Base-by-base conservation (phyloP, 108 stramenopile species). In the Cyclotella kingstonii region DNA sequence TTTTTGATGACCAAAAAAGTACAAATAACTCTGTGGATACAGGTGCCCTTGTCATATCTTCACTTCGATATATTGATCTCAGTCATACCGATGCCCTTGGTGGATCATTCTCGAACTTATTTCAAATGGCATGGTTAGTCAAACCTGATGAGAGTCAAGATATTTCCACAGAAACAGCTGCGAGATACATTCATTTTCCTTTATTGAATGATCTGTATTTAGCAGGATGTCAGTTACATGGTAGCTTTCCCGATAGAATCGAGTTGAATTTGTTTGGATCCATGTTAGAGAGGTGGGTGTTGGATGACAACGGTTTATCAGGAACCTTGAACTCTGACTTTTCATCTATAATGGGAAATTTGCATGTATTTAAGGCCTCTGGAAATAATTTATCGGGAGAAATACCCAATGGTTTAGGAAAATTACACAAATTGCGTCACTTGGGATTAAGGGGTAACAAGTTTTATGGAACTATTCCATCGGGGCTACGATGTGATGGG, bases 141-240 rank as follows among this genome's bases (percentile, higher is more conserved):
- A 25, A 57, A 9, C 56, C 56, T 6, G 41, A 57, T 45, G 11
- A 44, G 5, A 44, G 5, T 44, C 31, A 28, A 47, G 33, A 44
- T 10, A 14, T 45, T 33, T 60, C 45, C 9, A 6, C 59, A 0
- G 21, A 21, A 19, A 19, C 11, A 3, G 7, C 4, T 7, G 5
- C n/a, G n/a, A n/a, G n/a, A n/a, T n/a, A n/a, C 15, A 22, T 50
- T 26, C 12, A 27, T 11, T 62, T 42, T 50, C 60, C 60, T 1
- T 39, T 14, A 11, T 50, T 62, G 23, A 62, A 46, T n/a, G 60
- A 62, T 49, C 28, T 62, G 17, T 62, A 62, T 26, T 35, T 62
- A 11, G 25, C 48, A 7, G 60, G 48, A 36, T 62, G 60, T n/a
- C 15, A 14, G 14, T 47, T 31, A 11, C 17, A 38, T 33, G 39